Evolutionary conservation across 2,329 filamentous ascomycete genomes (phyloP).

Genomic region (Arthroderma uncinatum): DNA sequence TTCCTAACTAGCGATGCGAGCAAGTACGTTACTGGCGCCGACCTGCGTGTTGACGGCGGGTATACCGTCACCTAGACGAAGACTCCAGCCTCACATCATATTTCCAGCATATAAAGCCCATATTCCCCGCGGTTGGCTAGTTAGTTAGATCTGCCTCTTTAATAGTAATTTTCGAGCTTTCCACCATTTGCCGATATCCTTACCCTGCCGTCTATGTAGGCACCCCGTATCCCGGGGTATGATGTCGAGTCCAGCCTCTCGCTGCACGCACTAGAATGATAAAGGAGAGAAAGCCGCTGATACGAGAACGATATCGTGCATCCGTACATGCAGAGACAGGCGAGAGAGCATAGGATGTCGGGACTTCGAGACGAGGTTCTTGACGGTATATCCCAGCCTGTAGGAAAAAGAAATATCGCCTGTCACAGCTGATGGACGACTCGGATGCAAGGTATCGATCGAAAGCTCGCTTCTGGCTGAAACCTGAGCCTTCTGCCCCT

Average conservation of each 20-base stretch:
- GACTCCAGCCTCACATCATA: too few species aligned
- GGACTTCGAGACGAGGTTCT: background rate
- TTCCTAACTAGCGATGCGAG: slow-evolving; percentile 74
- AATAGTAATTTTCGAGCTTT: background rate
- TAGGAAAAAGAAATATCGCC: background rate
- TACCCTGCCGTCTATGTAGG: background rate
- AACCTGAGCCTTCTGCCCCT: background rate
- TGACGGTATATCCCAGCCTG: too few species aligned
- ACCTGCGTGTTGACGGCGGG: slow-evolving; percentile 75
- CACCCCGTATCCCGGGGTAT: background rate
- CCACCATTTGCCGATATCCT: background rate
- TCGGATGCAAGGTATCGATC: background rate
- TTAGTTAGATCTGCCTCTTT: background rate
- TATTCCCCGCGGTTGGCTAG: slow-evolving; percentile 1
- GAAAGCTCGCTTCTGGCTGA: slow-evolving; percentile 2
- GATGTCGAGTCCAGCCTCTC: background rate
- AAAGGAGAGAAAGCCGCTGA: slow-evolving; percentile 3
- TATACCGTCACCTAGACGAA: slow-evolving; percentile 61
- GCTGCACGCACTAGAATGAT: background rate
- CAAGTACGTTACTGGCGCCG: slow-evolving; percentile 61
- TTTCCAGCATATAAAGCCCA: background rate
- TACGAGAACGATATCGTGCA: background rate
- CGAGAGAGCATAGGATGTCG: background rate
- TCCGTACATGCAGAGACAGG: background rate
- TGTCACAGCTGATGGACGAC: background rate